phyloP scores from a whole-genome alignment of 2,329 filamentous ascomycete species.

The Scedosporium boydii region DNA sequence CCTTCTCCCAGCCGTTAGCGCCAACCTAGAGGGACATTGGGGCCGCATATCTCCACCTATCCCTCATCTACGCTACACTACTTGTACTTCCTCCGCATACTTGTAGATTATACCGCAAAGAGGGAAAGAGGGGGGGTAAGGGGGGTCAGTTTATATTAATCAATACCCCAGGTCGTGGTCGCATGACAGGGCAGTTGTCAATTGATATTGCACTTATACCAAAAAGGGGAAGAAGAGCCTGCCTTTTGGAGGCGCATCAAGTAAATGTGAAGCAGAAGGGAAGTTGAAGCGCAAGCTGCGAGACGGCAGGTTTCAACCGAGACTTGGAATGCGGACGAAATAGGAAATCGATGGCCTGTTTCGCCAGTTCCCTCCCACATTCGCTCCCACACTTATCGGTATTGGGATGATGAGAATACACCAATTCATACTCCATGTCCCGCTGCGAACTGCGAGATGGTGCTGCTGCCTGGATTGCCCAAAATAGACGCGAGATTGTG shows the following conservation, averaged over 20 bases:
- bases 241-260: too few species aligned
- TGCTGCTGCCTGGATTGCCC: background rate
- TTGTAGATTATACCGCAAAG: background rate
- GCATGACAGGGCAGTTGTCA: background rate
- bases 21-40: background rate
- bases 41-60: too few species aligned
- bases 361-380: background rate
- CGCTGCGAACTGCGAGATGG: too few species aligned
- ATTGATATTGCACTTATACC: background rate
- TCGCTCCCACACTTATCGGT: too few species aligned
- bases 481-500: background rate
- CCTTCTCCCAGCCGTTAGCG: background rate
- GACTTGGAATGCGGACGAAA: background rate
- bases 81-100: background rate
- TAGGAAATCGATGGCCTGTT: background rate
- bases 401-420: too few species aligned
- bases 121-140: background rate
- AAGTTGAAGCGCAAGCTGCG: background rate
- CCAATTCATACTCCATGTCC: too few species aligned
- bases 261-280: background rate
- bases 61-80: too few species aligned
- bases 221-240: background rate
- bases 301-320: background rate
- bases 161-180: background rate
- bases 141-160: background rate